Base-by-base conservation (phyloP, 1,284 basidiomycete genomes). In the Mrakiaceae sp. region DNA sequence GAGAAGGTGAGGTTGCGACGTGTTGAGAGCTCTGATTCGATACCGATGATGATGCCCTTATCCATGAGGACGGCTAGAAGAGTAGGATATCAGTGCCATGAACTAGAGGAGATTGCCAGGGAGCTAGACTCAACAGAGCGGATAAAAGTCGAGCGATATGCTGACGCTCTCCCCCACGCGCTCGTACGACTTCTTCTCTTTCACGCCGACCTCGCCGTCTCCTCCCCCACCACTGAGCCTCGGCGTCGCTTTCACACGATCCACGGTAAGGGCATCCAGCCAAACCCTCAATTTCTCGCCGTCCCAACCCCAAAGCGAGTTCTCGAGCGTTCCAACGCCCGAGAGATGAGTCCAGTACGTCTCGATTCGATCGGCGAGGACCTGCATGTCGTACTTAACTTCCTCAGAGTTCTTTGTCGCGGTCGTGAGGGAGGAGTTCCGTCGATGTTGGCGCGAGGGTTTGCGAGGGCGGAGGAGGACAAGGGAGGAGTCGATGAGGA, bases 271-370 rank as follows among this genome's bases (percentile, higher is more conserved):
- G 0, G 95, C 94, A 73, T 98, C 94, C 46, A 98, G 79, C 95
- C 95, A 99, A 16, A 98, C 84, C 53, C 90, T 81, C 72, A 98
- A 88, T 10, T 84, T 84, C 66, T 83, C 81, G 1, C 94, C 96
- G 70, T 98, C 95, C 74, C 91, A 98, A 0, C 87, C 95, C 95
- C 95, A 99, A 11, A 99, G 79, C 7, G 93, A 96, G 76, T 98
- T 97, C 72, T 98, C 94, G 44, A 98, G 79, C 2, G 90, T 86
- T 3, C 87, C 89, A 48, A 97, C 91, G 0, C 93, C 94, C 56
- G 88, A 85, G 61, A 97, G 78, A 78, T 98, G 94, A 54, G 95
- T 97, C 95, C 95, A 99, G 76, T 94, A 98, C 72, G 94, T 93
- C 73, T 99, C 95, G 68, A 98, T 91, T 43, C 87, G 84, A 71